Evolutionary conservation across 1,139 yeast species (phyloP).

Genomic region (Zygosaccharomyces sapae): DNA sequence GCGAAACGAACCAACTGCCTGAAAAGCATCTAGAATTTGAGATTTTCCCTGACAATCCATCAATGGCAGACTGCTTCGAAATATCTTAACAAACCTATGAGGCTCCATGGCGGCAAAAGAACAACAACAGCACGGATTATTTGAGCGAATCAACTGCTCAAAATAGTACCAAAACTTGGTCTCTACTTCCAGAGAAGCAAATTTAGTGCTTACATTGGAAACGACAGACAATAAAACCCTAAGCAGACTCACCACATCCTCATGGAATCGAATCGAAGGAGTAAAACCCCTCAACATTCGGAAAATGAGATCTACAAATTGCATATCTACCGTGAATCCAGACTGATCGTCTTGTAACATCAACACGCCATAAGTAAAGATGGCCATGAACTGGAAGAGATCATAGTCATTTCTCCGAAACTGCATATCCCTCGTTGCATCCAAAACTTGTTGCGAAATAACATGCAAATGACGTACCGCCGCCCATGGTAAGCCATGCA

Average conservation of each 20-base stretch:
- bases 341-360: background rate
- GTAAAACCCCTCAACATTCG: constrained; percentile 13
- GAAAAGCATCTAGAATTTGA: constrained; percentile 21
- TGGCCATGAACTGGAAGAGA: constrained; percentile 15
- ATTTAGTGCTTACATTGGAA: constrained; percentile 4
- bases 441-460: background rate
- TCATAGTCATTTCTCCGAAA: constrained; percentile 8
- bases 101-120: constrained; percentile 22
- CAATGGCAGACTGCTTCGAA: constrained; percentile 11
- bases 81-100: constrained; percentile 13
- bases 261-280: constrained; percentile 4
- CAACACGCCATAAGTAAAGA: constrained; percentile 15
- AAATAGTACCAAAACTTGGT: constrained; percentile 21
- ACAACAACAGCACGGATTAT: constrained; percentile 22
- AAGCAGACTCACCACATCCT: constrained; percentile 7
- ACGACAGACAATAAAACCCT: constrained; percentile 4
- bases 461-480: background rate
- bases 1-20: constrained; percentile 1
- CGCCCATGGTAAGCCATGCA: background rate
- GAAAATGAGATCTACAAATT: constrained; percentile 3
- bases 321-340: constrained; percentile 4
- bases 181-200: constrained; percentile 5
- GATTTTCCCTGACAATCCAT: constrained; percentile 26
- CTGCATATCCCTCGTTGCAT: background rate
- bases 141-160: constrained; percentile 19